Percentiles rank a stretch among this genome's conserved stretches.
Conservation (phyloP, 495 filamentous ascomycete species). For the Xylaria castorea region DNA sequence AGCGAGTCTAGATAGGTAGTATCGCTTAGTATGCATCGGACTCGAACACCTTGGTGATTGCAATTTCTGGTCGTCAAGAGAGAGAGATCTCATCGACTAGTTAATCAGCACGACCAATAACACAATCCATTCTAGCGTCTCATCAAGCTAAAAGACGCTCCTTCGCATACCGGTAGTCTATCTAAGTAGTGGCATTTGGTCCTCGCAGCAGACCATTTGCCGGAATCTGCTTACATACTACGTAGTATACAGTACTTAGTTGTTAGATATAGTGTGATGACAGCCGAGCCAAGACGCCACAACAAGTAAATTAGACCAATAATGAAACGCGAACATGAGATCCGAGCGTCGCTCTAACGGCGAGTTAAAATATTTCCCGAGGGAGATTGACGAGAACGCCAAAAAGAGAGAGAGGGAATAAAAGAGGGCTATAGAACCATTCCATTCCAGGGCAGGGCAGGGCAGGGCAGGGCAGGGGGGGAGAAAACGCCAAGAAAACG, state of each 20-base stretch:
- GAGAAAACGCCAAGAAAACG: slow-evolving; percentile 8
- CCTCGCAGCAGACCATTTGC: background rate
- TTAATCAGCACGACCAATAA: background rate
- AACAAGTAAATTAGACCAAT: background rate
- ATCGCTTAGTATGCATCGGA: slow-evolving; percentile 5
- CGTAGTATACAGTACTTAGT: no score
- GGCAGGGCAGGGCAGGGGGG: background rate
- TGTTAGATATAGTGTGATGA: background rate
- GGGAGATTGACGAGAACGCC: background rate
- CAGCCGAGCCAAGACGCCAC: background rate
- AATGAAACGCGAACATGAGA: background rate
- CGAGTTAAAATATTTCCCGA: slow-evolving; percentile 10
- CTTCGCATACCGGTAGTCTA: background rate
- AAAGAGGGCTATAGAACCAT: no score
- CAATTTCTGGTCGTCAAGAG: background rate
- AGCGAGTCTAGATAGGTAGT: background rate
- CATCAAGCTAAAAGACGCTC: background rate
- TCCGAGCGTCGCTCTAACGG: background rate
- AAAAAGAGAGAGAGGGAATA: background rate
- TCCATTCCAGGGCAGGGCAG: no score
- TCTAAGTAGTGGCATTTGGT: background rate
- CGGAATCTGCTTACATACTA: no score
- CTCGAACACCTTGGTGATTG: background rate
- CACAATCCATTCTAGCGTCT: background rate
- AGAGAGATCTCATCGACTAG: background rate